phyloP scores from a whole-genome alignment of 805 yeast genomes.

The Peterozyma toletana region DNA sequence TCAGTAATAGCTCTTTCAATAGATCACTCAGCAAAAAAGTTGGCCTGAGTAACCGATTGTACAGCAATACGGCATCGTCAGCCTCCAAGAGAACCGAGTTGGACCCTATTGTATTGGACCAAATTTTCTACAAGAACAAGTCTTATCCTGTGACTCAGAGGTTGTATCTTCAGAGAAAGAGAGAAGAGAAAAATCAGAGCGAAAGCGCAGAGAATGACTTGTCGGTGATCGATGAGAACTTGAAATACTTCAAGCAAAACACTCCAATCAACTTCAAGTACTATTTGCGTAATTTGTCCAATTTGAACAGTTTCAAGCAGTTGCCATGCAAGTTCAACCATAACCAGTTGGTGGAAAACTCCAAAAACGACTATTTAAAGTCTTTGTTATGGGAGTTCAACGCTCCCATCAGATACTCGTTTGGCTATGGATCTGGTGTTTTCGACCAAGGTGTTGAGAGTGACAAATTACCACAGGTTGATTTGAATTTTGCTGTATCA shows the following conservation, averaged over 20 bases:
- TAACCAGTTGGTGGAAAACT: conserved; percentile 48
- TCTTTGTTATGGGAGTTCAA: conserved; percentile 49
- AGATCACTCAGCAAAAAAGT: neutral
- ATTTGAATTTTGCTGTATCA: conserved; percentile 76
- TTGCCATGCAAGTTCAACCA: conserved; percentile 52
- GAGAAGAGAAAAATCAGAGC: neutral
- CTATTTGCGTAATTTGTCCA: conserved; percentile 22
- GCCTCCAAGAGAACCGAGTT: conserved; percentile 12
- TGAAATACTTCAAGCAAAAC: conserved; percentile 17
- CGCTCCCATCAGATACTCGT: conserved; percentile 71
- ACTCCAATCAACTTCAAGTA: conserved; percentile 27
- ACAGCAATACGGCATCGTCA: conserved; percentile 1
- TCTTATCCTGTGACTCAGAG: conserved; percentile 6
- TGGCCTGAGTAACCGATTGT: too few species aligned
- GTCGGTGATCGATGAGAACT: conserved; percentile 18
- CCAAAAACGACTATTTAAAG: conserved; percentile 36
- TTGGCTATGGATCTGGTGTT: conserved; percentile 95
- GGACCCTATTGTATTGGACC: conserved; percentile 20
- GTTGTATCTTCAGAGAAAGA: neutral
- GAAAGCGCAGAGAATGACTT: conserved; percentile 14
- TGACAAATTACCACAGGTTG: conserved; percentile 49
- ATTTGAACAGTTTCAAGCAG: conserved; percentile 26
- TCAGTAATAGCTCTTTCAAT: conserved; percentile 1
- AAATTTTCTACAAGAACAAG: conserved; percentile 20
- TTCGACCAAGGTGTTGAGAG: conserved; percentile 61